phyloP scores from a whole-genome alignment of 352 stramenopile species.

The Aphanomyces stellatus region DNA sequence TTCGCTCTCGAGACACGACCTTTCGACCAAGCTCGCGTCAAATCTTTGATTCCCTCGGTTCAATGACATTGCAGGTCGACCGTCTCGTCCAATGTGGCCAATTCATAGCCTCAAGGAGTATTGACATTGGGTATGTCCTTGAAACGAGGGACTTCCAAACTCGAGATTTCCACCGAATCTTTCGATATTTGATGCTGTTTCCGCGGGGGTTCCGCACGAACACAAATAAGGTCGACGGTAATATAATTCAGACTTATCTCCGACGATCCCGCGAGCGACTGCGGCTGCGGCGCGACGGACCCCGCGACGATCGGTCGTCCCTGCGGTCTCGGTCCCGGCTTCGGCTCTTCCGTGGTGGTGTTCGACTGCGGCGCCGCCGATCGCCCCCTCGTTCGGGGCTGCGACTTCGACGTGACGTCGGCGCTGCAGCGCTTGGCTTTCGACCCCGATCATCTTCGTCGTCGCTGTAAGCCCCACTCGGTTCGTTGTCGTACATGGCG shows the following conservation, averaged over 20 bases:
- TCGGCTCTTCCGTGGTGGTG: not conserved
- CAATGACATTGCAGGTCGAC: too few relatives aligned
- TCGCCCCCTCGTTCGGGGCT: conserved; percentile 15
- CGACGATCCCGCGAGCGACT: not conserved
- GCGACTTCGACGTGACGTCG: not conserved
- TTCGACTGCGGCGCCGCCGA: conserved; percentile 10
- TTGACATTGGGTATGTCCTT: not conserved
- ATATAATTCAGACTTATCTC: too few relatives aligned
- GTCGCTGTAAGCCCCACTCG: not conserved
- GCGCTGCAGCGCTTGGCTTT: conserved; percentile 3
- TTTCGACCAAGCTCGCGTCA: too few relatives aligned
- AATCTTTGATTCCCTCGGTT: too few relatives aligned
- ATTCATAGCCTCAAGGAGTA: too few relatives aligned
- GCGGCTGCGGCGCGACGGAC: not conserved
- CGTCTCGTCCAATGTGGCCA: too few relatives aligned
- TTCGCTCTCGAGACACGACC: too few relatives aligned
- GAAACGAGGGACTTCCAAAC: not conserved
- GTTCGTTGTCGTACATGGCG: conserved; percentile 4
- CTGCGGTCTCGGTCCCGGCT: not conserved
- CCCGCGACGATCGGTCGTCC: not conserved
- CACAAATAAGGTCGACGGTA: too few relatives aligned
- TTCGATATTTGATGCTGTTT: too few relatives aligned
- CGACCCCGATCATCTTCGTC: not conserved
- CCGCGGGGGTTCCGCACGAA: too few relatives aligned
- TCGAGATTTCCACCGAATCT: not conserved